Base-by-base conservation (phyloP, 495 filamentous ascomycete genomes). In the Pyronema domesticum region DNA sequence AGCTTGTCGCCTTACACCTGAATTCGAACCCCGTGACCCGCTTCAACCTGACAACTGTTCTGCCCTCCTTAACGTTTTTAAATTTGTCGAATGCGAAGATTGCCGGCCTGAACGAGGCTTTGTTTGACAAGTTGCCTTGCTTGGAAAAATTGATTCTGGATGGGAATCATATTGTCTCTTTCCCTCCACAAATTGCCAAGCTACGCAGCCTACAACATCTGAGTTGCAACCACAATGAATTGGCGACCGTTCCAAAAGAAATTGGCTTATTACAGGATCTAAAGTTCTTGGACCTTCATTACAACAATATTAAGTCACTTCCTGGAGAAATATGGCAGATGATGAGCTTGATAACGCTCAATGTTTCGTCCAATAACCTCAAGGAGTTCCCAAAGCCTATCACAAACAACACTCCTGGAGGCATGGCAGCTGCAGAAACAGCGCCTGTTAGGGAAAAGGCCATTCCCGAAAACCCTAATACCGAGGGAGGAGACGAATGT, bases 241-340 rank as follows among this genome's bases (percentile, higher is more conserved):
- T 99, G 3, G 80, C 77, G 50, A 79, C 82, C 46, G 71, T 99
- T 19, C 91, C 91, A 35, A 66, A 81, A 0, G 86, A 91, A 57
- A 81, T 96, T 58, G 93, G 91, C 1, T 83, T 83, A 55, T 75
- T 96, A 42, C 75, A 72, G 2, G 89, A 95, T 61, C 75, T 99
- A 40, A 81, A 77, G 52, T 82, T 83, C 55, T 72, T 99, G 11
- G 89, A 96, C 67, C 68, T 94, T 37, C 78, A 87, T 59, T 87
- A 89, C 59, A 96, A 95, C 69, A 96, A 94, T 63, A 72, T 99
- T 44, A 81, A 82, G 59, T 80, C 78, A 50, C 73, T 99, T 35
- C 91, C 91, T 6, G 78, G 85, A 60, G 91, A 99, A 60, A 73
- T 96, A 10, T 99, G 91, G 91, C 85, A 83, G 73, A 85, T 88